phyloP scores from a whole-genome alignment of 805 yeast species.

The Millerago galiae region DNA sequence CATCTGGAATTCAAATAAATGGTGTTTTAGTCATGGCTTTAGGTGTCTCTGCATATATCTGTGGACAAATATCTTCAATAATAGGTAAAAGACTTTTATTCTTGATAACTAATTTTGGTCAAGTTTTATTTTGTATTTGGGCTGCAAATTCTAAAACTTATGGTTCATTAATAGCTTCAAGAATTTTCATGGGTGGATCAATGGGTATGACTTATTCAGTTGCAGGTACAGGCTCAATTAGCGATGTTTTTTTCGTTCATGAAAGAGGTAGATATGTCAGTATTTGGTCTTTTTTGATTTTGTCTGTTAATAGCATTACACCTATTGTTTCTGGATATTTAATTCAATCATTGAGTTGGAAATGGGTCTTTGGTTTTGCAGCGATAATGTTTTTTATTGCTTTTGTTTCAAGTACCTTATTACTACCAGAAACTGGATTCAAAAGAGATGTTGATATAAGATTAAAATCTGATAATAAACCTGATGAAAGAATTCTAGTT shows the following conservation, averaged over 20 bases:
- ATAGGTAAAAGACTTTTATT: slow-evolving; percentile 41
- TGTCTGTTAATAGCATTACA: neutral
- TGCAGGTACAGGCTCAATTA: neutral
- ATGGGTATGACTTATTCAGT: neutral
- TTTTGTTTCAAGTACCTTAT: neutral
- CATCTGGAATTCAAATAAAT: slow-evolving; percentile 36
- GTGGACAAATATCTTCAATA: slow-evolving; percentile 44
- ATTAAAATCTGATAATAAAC: neutral
- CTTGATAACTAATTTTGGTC: slow-evolving; percentile 32
- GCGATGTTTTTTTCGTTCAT: neutral
- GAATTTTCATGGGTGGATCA: slow-evolving; percentile 17
- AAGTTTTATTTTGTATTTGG: slow-evolving; percentile 34
- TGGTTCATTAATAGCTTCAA: slow-evolving; percentile 32
- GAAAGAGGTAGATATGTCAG: neutral
- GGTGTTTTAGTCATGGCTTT: slow-evolving; percentile 44
- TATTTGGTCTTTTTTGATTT: neutral
- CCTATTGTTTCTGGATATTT: neutral
- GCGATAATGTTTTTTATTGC: neutral
- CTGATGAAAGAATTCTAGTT: neutral
- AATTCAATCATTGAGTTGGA: neutral
- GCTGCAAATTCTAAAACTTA: slow-evolving; percentile 30
- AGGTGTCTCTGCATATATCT: slow-evolving; percentile 43
- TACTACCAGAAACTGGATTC: neutral
- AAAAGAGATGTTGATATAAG: neutral
- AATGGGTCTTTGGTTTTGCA: neutral